Conservation (phyloP, 2,329 filamentous ascomycete genomes). For the Xylariaceae sp. region DNA sequence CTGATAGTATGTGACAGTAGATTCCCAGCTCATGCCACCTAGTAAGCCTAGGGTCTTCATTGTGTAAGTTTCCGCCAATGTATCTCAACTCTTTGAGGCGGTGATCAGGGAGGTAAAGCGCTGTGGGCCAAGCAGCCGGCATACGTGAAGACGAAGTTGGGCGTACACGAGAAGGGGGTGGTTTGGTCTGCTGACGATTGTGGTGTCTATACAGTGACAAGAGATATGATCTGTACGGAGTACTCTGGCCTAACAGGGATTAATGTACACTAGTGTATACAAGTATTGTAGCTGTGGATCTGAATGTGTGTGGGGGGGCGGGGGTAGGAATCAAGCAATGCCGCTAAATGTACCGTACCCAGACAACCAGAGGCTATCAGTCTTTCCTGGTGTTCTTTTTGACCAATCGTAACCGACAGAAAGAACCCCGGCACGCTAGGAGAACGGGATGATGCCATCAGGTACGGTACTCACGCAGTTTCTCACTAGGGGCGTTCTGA, state of each 20-base stretch:
- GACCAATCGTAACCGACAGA: neutral
- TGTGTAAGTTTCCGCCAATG: neutral
- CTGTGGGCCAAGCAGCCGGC: neutral
- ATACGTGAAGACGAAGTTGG: neutral
- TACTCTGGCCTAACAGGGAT: neutral
- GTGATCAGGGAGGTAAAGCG: neutral
- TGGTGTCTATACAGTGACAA: slow-evolving; percentile 7
- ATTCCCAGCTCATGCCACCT: slow-evolving; percentile 33
- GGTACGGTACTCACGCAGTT: neutral
- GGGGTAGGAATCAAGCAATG: too few species aligned
- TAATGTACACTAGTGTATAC: neutral
- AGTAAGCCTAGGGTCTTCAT: slow-evolving; percentile 31
- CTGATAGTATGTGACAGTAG: slow-evolving; percentile 31
- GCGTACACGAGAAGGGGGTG: neutral
- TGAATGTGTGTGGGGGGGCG: neutral
- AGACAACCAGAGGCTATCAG: neutral
- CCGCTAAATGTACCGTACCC: neutral
- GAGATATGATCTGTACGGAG: neutral
- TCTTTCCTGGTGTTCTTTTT: neutral
- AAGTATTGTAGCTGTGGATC: neutral
- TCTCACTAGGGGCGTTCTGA: too few species aligned
- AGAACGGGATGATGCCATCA: too few species aligned
- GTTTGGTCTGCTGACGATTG: slow-evolving; percentile 6
- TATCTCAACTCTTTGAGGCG: neutral
- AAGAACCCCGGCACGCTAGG: too few species aligned